A percentile compares a stretch with the other conserved stretches of the same genome.
Conservation (phyloP, 441 rosid species). For the Bruguiera hainesii region DNA sequence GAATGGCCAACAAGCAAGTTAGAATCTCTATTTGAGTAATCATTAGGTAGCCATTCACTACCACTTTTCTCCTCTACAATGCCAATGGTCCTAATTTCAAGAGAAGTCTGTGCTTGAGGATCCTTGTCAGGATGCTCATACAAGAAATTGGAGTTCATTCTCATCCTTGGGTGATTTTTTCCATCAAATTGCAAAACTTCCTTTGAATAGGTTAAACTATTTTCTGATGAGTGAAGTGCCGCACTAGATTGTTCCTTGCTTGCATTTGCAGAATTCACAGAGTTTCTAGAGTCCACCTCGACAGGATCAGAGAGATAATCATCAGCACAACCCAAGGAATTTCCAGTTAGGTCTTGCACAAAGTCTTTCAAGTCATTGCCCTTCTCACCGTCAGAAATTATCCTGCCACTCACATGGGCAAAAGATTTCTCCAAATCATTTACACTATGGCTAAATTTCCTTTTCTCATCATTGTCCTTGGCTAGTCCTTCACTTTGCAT, state of each 20-base stretch:
- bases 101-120: conserved; percentile 19
- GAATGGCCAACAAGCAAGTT: conserved; percentile 20
- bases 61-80: conserved; percentile 14
- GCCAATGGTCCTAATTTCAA: conserved; percentile 9
- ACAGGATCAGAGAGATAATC: conserved; percentile 39
- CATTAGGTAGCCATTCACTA: conserved; percentile 16
- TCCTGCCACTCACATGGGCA: conserved; percentile 5
- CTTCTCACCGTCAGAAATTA: conserved; percentile 19
- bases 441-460: conserved; percentile 11
- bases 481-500: conserved; percentile 20
- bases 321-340: conserved; percentile 38
- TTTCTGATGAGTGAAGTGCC: conserved; percentile 21
- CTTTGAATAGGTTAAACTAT: conserved; percentile 11
- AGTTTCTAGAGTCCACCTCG: conserved; percentile 34
- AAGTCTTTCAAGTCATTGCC: conserved; percentile 18
- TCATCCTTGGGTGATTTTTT: conserved; percentile 7
- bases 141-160: conserved; percentile 15
- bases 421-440: conserved; percentile 25
- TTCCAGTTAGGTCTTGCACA: conserved; percentile 27
- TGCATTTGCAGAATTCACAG: conserved; percentile 13
- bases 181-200: conserved; percentile 12
- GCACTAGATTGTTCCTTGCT: conserved; percentile 19
- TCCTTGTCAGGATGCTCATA: conserved; percentile 17
- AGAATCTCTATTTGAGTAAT: conserved; percentile 18
- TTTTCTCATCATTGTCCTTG: conserved; percentile 16